phyloP scores from a whole-genome alignment of 73 alveolate species.

The Paramecium primaurelia region DNA sequence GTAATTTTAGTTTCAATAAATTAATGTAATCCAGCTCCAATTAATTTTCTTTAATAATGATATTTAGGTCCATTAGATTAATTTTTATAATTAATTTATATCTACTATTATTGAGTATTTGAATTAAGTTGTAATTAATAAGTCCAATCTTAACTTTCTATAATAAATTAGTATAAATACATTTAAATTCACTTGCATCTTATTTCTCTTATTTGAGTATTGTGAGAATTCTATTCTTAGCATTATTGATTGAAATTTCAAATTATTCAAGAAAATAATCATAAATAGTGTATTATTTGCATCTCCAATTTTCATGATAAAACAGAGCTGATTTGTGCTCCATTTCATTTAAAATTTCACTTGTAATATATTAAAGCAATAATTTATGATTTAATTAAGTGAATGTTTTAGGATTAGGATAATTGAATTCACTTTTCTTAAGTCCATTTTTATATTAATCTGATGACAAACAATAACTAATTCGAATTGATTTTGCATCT shows the following conservation, averaged over 20 bases:
- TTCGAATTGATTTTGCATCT: neutral
- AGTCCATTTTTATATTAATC: neutral
- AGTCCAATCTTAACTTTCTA: neutral
- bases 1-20: neutral
- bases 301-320: neutral
- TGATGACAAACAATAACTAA: neutral
- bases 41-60: neutral
- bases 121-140: neutral
- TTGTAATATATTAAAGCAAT: neutral
- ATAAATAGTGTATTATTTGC: neutral
- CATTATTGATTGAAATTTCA: neutral
- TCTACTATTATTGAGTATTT: neutral
- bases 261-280: neutral
- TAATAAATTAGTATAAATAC: neutral
- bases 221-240: neutral
- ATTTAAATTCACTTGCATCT: neutral
- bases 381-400: neutral
- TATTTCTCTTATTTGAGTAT: neutral
- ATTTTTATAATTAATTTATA: neutral
- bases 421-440: neutral
- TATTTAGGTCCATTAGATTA: neutral
- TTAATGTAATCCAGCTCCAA: slow-evolving; percentile 37
- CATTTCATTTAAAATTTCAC: neutral
- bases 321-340: neutral
- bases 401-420: neutral